Base-by-base conservation (phyloP, 768 basidiomycete species). In the Cyathus striatus region DNA sequence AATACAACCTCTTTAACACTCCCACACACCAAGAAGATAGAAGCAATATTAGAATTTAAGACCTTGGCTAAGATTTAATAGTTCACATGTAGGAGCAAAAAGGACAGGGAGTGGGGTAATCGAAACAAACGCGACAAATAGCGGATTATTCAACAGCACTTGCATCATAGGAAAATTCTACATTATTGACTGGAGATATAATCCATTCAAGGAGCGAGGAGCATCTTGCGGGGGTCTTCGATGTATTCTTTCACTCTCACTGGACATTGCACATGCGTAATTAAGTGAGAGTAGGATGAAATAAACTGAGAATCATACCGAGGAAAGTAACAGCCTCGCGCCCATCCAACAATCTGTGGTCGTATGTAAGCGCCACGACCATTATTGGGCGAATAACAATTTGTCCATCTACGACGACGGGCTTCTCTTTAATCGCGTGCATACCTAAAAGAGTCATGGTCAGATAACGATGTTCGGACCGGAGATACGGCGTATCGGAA, bases 291-390 rank as follows among this genome's bases (percentile, higher is more conserved):
- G 10, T 30, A 10, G 10, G 18, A 21, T 37, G 23, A 41, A 16
- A 38, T 35, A 32, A 37, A 23, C 14, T 9, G 49, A 30, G 16
- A 30, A 10, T 16, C 27, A 10, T 52, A 93, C 91, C 92, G 51
- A 99, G 83, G 91, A 99, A 97, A 30, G 93, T 95, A 41, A 92
- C 88, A 24, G 88, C 95, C 65, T 99, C 95, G 51, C 95, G 75
- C 25, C 95, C 95, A 59, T 99, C 95, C 52, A 99, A 75, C 56
- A 99, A 66, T 48, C 95, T 78, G 69, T 98, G 94, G 64, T 98
- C 94, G 61, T 97, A 98, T 1, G 93, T 95, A 46, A 92, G 75
- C 6, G 88, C 90, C 40, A 94, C 83, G 34, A 93, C 78, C 94
- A 97, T 97, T 68, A 98, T 90, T 23, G 95, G 95, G 43, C 95